Evolutionary conservation across 768 basidiomycete species (phyloP).

Genomic region (Boletus sp.): DNA sequence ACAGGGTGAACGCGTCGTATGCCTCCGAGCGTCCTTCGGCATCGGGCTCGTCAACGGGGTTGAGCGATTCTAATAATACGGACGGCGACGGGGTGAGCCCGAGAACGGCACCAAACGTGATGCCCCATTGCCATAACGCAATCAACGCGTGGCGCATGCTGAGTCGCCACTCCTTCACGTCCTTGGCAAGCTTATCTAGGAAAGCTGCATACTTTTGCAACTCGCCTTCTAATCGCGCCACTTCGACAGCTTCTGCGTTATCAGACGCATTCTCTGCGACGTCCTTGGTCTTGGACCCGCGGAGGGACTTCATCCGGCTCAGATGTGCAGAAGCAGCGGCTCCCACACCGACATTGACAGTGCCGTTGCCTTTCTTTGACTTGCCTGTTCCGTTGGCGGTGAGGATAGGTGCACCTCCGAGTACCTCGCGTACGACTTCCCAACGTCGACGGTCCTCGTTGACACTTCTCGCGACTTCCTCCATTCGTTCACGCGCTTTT

Average conservation of each 20-base stretch:
- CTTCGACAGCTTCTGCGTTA: constrained; percentile 44
- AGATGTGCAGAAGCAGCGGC: constrained; percentile 57
- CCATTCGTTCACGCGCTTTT: constrained; percentile 44
- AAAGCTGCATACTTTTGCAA: constrained; percentile 56
- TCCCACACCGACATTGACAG: constrained; percentile 40
- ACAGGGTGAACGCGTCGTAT: constrained; percentile 64
- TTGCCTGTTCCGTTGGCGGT: constrained; percentile 39
- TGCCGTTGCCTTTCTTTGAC: constrained; percentile 36
- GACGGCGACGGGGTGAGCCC: constrained; percentile 47
- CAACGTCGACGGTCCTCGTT: constrained; percentile 75
- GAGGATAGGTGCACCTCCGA: constrained; percentile 40
- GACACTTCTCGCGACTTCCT: constrained; percentile 69
- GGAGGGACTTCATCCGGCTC: constrained; percentile 56
- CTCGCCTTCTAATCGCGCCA: constrained; percentile 53
- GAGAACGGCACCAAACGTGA: constrained; percentile 64
- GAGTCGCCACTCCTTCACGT: constrained; percentile 61
- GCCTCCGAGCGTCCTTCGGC: constrained; percentile 47
- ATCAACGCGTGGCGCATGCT: constrained; percentile 47
- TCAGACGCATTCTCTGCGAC: constrained; percentile 26
- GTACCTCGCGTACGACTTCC: constrained; percentile 76
- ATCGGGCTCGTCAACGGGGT: constrained; percentile 13
- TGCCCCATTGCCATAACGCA: constrained; percentile 57
- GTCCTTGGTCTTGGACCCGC: constrained; percentile 34
- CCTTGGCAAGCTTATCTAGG: constrained; percentile 57
- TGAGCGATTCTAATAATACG: constrained; percentile 8